Evolutionary conservation across 1,284 basidiomycete species (phyloP).

Genomic region (Exsudoporus floridanus): DNA sequence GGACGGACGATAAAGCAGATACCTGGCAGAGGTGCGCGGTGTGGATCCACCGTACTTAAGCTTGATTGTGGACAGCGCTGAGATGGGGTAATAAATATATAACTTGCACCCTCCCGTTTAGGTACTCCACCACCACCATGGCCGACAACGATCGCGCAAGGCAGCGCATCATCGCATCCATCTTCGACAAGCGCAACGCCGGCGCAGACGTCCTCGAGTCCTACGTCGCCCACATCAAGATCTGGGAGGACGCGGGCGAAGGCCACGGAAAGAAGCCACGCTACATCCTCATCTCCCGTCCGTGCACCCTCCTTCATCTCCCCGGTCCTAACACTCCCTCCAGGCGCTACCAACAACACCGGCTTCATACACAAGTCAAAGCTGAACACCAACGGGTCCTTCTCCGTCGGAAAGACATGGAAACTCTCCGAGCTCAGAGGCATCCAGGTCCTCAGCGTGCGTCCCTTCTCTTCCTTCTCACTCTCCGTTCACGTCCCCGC

Average conservation of each 20-base stretch:
- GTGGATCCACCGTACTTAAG: constrained; percentile 19
- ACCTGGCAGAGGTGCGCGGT: constrained; percentile 10
- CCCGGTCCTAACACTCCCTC: constrained; percentile 13
- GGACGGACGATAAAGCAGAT: constrained; percentile 2
- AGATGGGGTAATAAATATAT: background rate
- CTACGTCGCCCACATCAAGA: constrained; percentile 85
- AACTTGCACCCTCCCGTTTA: constrained; percentile 1
- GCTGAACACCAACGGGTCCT: constrained; percentile 90
- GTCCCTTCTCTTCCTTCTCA: constrained; percentile 1
- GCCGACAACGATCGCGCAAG: constrained; percentile 52
- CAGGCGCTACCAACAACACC: constrained; percentile 63
- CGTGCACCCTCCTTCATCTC: constrained; percentile 37
- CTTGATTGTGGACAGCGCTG: background rate
- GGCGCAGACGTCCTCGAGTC: constrained; percentile 66
- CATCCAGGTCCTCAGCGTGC: constrained; percentile 74
- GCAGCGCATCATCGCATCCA: constrained; percentile 77
- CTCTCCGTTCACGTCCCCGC: constrained; percentile 5
- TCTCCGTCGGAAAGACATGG: constrained; percentile 99
- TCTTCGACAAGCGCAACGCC: constrained; percentile 74
- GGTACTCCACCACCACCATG: constrained; percentile 39
- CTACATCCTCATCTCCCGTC: constrained; percentile 85
- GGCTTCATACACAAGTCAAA: constrained; percentile 95
- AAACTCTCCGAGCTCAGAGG: constrained; percentile 76
- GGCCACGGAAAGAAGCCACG: constrained; percentile 74
- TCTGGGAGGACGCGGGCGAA: constrained; percentile 80